Evolutionary conservation across 768 basidiomycete genomes (phyloP), one percentile per base, ranked within the genome.

Genomic region (Russula earlei): DNA sequence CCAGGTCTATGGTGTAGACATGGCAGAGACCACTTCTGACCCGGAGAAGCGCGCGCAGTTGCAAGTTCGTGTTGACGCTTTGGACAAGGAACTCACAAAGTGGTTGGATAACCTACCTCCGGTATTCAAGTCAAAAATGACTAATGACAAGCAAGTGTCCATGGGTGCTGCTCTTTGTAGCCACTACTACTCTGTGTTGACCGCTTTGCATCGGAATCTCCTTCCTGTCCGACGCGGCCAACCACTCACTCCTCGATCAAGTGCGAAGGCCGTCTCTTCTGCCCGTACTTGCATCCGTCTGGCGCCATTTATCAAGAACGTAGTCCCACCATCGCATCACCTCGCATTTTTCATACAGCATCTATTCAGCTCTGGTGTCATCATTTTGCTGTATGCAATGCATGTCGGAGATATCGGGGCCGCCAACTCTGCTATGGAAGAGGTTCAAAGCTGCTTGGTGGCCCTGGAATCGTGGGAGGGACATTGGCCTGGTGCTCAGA

Each of bases 321-420:
- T 84, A 45, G 88, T 92, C 2, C 88, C 90, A 9, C 77, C 86
- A 12, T 91, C 91, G 14, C 89, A 91, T 63, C 87, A 91, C 67
- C 77, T 91, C 42, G 87, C 89, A 4, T 89, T 91, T 70, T 91
- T 87, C 76, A 88, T 91, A 40, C 91, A 93, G 63, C 87, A 88
- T 62, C 75, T 92, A 22, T 91, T 91, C 74, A 91, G 88, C 65
- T 91, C 86, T 36, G 86, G 87, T 2, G 88, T 90, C 55, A 88
- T 93, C 66, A 82, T 90, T 54, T 70, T 91, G 51, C 73, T 93
- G 7, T 91, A 84, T 66, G 85, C 90, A 33, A 91, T 92, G 87
- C 90, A 91, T 67, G 79, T 83, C 5, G 65, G 81, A 2, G 89
- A 91, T 52, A 66, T 77, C 11, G 76, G 78, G 41, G 79, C 81